A percentile compares a stretch with the other conserved stretches of the same genome.
phyloP scores from a whole-genome alignment of 305 asterid genomes.

The Coffea humblotiana region DNA sequence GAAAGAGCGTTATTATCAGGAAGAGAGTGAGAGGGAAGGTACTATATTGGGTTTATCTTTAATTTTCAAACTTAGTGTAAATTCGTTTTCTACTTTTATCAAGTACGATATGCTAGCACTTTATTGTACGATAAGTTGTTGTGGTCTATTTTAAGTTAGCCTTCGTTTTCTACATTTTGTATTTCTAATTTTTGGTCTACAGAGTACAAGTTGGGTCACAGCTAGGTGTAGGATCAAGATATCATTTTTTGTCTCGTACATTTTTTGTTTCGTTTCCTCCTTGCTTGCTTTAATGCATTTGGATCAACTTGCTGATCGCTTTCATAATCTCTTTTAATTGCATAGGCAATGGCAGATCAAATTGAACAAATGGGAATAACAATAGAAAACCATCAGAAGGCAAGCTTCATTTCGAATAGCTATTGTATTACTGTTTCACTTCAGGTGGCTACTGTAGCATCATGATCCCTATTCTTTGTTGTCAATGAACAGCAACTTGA shows the following conservation, averaged over 20 bases:
- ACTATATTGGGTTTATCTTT: constrained; percentile 2
- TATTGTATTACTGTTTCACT: not conserved
- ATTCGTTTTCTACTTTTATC: not conserved
- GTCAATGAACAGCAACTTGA: constrained; percentile 48
- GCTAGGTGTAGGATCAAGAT: not conserved
- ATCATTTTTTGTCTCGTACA: not conserved
- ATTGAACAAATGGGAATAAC: constrained; percentile 70
- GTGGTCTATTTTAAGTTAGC: not conserved
- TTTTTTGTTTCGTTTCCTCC: not conserved
- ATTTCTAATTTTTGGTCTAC: not conserved
- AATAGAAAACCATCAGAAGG: constrained; percentile 67
- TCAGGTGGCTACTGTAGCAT: not conserved
- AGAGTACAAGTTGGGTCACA: not conserved
- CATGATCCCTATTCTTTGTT: not conserved
- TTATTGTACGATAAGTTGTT: not conserved
- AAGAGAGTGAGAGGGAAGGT: constrained; percentile 80
- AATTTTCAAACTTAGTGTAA: not conserved
- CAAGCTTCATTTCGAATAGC: constrained; percentile 16
- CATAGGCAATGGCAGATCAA: constrained; percentile 79
- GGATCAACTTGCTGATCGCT: not conserved
- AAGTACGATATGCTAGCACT: not conserved
- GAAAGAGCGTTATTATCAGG: constrained; percentile 72
- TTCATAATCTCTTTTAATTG: constrained; percentile 9
- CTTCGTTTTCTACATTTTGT: not conserved
- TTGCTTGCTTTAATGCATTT: not conserved